These are phyloP conservation scores for Yamadazyma aaseri DNA, from an alignment of 1,139 yeast genomes.

Conservation along the genomic window DNA sequence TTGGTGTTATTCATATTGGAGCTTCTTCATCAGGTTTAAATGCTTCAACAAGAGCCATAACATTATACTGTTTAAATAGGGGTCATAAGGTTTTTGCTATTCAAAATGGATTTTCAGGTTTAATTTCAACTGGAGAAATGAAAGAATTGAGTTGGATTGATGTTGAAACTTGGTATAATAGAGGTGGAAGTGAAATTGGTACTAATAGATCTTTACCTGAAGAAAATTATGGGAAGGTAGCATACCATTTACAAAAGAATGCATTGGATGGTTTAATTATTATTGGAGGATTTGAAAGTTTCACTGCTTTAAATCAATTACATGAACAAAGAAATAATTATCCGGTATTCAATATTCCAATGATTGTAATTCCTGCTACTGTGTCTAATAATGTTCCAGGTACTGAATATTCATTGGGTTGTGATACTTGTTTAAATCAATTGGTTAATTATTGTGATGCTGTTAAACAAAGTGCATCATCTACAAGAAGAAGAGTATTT, in stretches of 20 bases:
- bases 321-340: constrained; percentile 68
- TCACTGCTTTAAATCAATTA: constrained; percentile 76
- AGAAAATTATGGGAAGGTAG: constrained; percentile 82
- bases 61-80: constrained; percentile 82
- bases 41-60: constrained; percentile 89
- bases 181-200: constrained; percentile 95
- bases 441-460: constrained; percentile 77
- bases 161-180: constrained; percentile 84
- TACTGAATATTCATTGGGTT: constrained; percentile 75
- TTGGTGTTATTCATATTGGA: constrained; percentile 89
- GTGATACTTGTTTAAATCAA: constrained; percentile 76
- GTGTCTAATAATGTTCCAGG: constrained; percentile 85
- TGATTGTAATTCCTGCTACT: constrained; percentile 91
- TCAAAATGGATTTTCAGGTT: constrained; percentile 90
- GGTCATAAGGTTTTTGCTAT: constrained; percentile 90
- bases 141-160: constrained; percentile 78
- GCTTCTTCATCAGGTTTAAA: constrained; percentile 98
- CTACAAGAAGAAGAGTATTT: constrained; percentile 74
- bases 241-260: constrained; percentile 85
- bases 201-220: constrained; percentile 87
- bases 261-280: constrained; percentile 81
- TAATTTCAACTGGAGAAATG: constrained; percentile 76
- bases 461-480: constrained; percentile 75
- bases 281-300: constrained; percentile 96
- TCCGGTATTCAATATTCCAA: constrained; percentile 91